Base-by-base conservation (phyloP, 2,329 filamentous ascomycete genomes). In the Teratosphaeria pseudoeucalypti region DNA sequence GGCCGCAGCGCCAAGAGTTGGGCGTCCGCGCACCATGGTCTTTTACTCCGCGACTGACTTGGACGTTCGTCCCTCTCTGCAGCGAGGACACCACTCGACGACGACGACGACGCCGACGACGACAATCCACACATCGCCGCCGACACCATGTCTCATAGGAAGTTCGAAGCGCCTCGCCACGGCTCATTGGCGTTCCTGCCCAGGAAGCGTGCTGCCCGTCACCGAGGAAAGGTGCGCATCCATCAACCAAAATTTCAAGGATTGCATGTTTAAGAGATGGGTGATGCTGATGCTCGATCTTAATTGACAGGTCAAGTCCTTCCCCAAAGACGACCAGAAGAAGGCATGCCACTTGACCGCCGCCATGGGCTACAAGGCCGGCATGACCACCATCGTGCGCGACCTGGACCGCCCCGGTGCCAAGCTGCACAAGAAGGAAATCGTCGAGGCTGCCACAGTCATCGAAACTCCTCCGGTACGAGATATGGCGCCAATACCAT, bases 241-340 rank as follows among this genome's bases (percentile, higher is more conserved):
- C 32, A 23, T 29, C 47, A 43, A 32, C 32, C 26, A 12, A 12
- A 26, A 26, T 55, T 57, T 62, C 54, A 56, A 26, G 16, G 52
- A 57, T 14, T 39, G 12, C 4, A 39, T 23, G 43, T 26, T 23
- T 16, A 32, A 23, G 53, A 55, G 16, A 37, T 32, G 29, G 29
- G 5, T 29, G 34, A 32, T 32, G 53, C 53, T 55, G 34, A 55
- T 32, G n/a, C 34, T 37, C 6, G 23, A 32, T 55, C 53, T 57
- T 65, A 39, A 54, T 23, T n/a, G 7, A 47, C 29, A 47, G 53
- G 39, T 34, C 37, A 16, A 54, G 75, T 95, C 90, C 81, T 99
- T 99, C 87, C 94, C 94, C 77, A 97, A 97, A 88, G 94, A 99
- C 89, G 92, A 99, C 85, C 83, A 91, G 76, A 97, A 97, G 89